Evolutionary conservation across 75 land plant genomes (phyloP), one percentile per base, ranked within the genome.

Genomic region (Cupressus sempervirens): DNA sequence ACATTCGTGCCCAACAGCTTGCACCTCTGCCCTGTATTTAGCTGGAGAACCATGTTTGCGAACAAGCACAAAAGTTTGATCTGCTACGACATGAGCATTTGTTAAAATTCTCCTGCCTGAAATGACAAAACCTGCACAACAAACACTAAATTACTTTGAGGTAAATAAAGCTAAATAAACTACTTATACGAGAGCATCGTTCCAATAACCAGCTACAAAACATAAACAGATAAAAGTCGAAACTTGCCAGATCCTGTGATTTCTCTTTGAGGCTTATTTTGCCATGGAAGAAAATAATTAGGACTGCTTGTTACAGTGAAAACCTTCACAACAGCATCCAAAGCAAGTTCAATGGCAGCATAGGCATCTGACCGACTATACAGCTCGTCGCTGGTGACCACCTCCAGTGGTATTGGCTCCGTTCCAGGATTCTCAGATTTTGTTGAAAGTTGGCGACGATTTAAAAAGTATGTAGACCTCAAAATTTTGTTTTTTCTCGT

Each of bases 1-100:
- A 85, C 99, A 97, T 80, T 97, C 99, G 86, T 96, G 98, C 2
- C 99, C 99, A 58, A 97, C 88, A 84, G 98, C 98, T 83, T 92
- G 87, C 40, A 97, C 94, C 76, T 94, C 88, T 53, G 99, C 99
- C 81, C 91, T 90, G 74, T 93, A 96, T 81, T 97, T 97, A 35
- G 90, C 91, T 46, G 98, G 96, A 35, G 98, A 94, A 34, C 99
- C 99, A 88, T 94, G 98, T 90, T 97, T 97, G 84, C 98, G 93
- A 13, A 96, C 96, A 76, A 93, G 90, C 40, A 97, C 96, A 91
- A 91, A 94, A 2, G 98, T 96, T 41, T 95, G 93, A 89, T 97
- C 98, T 54, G 98, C 99, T 38, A 97, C 96, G 14, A 95, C 98
- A 91, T 97, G 99, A 13, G 99, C 99, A 92, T 97, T 97, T 7